Evolutionary conservation across 1,284 basidiomycete species (phyloP).

Genomic region (Spongiforma sp.): DNA sequence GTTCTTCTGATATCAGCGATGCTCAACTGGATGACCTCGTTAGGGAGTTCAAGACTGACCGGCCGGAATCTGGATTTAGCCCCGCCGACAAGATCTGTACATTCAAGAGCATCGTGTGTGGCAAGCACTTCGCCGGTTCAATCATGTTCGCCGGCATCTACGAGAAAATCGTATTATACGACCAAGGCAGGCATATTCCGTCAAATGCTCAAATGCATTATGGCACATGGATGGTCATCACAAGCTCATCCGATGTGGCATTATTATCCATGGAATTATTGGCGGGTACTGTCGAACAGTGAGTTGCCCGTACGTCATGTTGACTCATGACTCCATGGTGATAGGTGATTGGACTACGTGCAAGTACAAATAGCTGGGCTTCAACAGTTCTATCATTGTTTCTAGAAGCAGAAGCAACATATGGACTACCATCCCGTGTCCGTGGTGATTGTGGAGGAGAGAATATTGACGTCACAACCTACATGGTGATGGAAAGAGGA

Average conservation of each 20-base stretch:
- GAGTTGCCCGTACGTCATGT: background rate
- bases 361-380: background rate
- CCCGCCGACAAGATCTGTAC: background rate
- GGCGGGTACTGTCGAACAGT: constrained; percentile 3
- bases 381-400: background rate
- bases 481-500: background rate
- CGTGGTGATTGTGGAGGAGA: background rate
- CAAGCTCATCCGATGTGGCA: constrained; percentile 53
- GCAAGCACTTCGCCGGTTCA: background rate
- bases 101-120: background rate
- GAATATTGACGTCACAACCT: background rate
- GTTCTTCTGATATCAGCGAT: background rate
- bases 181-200: background rate
- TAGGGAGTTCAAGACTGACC: background rate
- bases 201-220: background rate
- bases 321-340: too few relatives aligned
- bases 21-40: background rate
- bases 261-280: constrained; percentile 50
- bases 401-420: background rate
- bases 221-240: constrained; percentile 53
- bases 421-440: background rate
- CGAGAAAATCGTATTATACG: background rate
- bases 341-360: background rate
- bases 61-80: constrained; percentile 27
- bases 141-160: background rate